Base-by-base conservation (phyloP, 345 rosid genomes). In the Eucalyptus caleyi region DNA sequence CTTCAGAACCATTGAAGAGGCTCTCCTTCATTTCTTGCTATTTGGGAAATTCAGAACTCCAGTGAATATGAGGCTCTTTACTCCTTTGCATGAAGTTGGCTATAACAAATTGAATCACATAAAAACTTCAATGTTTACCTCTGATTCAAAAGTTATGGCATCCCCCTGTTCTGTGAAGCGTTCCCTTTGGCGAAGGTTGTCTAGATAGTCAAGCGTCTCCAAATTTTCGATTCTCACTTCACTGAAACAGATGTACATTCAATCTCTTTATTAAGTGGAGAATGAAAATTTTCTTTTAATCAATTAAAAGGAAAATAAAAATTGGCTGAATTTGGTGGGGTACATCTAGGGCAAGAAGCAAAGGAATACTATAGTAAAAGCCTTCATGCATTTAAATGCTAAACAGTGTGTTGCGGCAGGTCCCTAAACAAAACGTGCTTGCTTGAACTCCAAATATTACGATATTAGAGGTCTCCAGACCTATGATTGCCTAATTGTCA, bases 101-200 rank as follows among this genome's bases (percentile, higher is more conserved):
- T 86, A 86, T 86, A 49, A 49, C 19, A 8, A 86, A 86, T 86
- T 11, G 56, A 45, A 44, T 14, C 19, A 7, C 87, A 45, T 45
- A 23, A 49, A 86, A 34, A 30, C 21, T 86, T 51, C 42, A 23
- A 50, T 32, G 50, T 81, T 88, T 94, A 97, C 99, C 99, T 97
- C 99, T 4, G 98, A 93, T 93, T 96, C 99, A 90, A 97, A 96
- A 72, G 99, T 96, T 80, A 95, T 86, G 11, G 99, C 95, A 54
- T 97, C 95, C 87, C 99, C 99, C 93, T 97, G 99, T 92, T 97
- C 99, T 0, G 99, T 97, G 91, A 97, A 96, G 51, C 98, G 97
- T 88, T 97, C 95, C 86, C 91, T 94, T 59, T 92, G 95, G 91
- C 93, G 42, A 19, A 97, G 97, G 92, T 96, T 97, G 93, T 97